A percentile compares a stretch with the other conserved stretches of the same genome.
Evolutionary conservation across 805 yeast species (phyloP).

Genomic region (Sungouiozyma ichnusensis): DNA sequence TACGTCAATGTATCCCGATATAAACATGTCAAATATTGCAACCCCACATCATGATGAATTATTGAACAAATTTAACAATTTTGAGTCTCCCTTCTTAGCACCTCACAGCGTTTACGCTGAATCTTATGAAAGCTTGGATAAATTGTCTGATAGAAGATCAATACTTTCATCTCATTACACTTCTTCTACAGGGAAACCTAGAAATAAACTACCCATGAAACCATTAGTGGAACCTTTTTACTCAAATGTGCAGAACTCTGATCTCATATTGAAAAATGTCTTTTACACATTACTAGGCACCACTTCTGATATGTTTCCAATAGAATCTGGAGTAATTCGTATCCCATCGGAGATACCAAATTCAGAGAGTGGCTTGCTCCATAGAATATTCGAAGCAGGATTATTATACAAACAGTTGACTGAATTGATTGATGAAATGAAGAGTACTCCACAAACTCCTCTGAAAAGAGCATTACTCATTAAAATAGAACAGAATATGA

Average conservation of each 20-base stretch:
- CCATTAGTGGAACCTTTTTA: constrained; percentile 24
- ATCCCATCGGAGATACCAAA: constrained; percentile 47
- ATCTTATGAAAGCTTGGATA: constrained; percentile 32
- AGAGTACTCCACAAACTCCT: constrained; percentile 34
- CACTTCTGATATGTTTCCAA: constrained; percentile 46
- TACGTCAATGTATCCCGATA: neutral
- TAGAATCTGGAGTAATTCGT: constrained; percentile 27
- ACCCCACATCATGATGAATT: neutral
- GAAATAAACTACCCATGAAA: constrained; percentile 11
- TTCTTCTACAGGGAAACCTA: constrained; percentile 4
- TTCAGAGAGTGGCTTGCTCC: constrained; percentile 46
- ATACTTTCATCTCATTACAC: constrained; percentile 21
- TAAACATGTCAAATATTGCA: neutral
- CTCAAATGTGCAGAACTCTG: constrained; percentile 29
- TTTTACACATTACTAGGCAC: constrained; percentile 51
- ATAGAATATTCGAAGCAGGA: constrained; percentile 59
- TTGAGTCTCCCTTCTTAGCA: constrained; percentile 2
- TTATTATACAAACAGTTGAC: constrained; percentile 45
- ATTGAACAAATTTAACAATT: constrained; percentile 5
- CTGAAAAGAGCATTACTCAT: constrained; percentile 52
- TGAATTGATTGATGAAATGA: constrained; percentile 22
- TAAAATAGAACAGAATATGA: constrained; percentile 34
- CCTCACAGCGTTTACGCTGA: constrained; percentile 26
- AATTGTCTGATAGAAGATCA: constrained; percentile 31
- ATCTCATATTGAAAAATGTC: constrained; percentile 36